These are phyloP conservation scores for Chrysoporthe puriensis DNA, from an alignment of 2,329 filamentous ascomycete species.

Conservation along the genomic window DNA sequence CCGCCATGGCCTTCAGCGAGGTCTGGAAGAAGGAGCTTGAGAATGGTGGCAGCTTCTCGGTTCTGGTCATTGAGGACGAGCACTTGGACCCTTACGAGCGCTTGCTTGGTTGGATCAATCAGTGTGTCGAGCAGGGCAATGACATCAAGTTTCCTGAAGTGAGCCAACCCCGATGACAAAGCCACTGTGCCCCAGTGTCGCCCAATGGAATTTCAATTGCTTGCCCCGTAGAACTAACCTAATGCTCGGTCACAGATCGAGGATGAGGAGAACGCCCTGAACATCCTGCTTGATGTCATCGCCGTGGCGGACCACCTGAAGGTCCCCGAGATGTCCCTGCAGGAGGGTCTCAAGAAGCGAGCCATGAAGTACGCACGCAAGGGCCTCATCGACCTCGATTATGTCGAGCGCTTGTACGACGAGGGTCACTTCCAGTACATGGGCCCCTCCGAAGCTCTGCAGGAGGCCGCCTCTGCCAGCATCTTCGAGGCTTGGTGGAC, in stretches of 20 bases:
- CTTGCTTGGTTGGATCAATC: conserved; percentile 26
- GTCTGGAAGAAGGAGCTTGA: conserved; percentile 26
- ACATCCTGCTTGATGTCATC: conserved; percentile 25
- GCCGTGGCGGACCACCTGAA: conserved; percentile 19
- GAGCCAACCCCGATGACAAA: background rate
- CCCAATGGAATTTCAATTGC: too few relatives aligned
- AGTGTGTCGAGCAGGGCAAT: conserved; percentile 26
- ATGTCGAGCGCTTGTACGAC: conserved; percentile 22
- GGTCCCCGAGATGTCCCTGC: conserved; percentile 28
- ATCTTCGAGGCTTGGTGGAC: conserved; percentile 29
- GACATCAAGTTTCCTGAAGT: conserved; percentile 29
- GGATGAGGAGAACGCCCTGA: conserved; percentile 19
- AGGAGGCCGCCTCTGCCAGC: conserved; percentile 25
- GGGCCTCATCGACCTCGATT: conserved; percentile 18
- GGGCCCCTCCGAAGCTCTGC: conserved; percentile 13
- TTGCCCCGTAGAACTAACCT: background rate
- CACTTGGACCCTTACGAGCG: conserved; percentile 18
- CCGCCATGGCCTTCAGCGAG: conserved; percentile 17
- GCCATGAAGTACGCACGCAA: conserved; percentile 22
- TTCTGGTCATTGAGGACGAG: conserved; percentile 17
- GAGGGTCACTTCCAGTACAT: conserved; percentile 13
- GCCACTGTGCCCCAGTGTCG: background rate
- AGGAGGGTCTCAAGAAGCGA: conserved; percentile 27
- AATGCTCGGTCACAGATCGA: conserved; percentile 1
- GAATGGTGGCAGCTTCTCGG: background rate